A percentile compares a stretch with the other conserved stretches of the same genome.
Evolutionary conservation across 371 early-diverging fungal species (phyloP).

Genomic region (Entomophthora muscae): DNA sequence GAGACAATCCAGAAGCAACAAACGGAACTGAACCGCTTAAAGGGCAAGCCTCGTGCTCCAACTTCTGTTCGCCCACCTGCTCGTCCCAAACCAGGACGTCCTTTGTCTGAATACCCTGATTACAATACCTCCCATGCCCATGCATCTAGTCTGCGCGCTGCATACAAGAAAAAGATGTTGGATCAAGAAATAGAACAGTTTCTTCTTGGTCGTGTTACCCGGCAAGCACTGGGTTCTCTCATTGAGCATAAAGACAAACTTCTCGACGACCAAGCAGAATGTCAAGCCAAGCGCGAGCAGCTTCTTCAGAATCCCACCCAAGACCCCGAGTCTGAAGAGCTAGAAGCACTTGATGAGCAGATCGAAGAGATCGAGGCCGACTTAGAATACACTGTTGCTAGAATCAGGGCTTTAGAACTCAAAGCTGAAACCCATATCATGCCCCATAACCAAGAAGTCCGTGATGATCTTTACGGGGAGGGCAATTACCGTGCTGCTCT

Average conservation of each 20-base stretch:
- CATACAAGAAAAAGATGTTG: not conserved
- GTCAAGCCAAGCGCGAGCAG: not conserved
- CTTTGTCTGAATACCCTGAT: slow-evolving; percentile 6
- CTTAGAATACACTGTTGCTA: slow-evolving; percentile 5
- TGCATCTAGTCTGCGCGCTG: not conserved
- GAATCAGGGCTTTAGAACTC: not conserved
- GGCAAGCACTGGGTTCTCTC: not conserved
- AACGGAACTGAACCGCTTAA: not conserved
- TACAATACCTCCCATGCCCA: not conserved
- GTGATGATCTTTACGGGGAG: slow-evolving; percentile 6
- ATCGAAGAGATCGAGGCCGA: slow-evolving; percentile 4
- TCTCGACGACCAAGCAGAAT: not conserved
- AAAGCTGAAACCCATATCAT: not conserved
- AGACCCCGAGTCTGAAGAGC: not conserved
- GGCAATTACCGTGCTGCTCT: slow-evolving; percentile 4
- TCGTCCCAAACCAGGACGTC: not conserved
- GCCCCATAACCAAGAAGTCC: not conserved
- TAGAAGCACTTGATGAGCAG: not conserved
- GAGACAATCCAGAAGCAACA: slow-evolving; percentile 2
- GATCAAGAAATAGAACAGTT: slow-evolving; percentile 8
- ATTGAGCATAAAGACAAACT: not conserved
- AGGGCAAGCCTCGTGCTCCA: not conserved
- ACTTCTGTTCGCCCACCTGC: not conserved
- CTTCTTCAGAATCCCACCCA: not conserved
- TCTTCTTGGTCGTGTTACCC: not conserved